These are phyloP conservation scores for Silene noctiflora DNA, from an alignment of 179 eudicot species.

Conservation along the genomic window DNA sequence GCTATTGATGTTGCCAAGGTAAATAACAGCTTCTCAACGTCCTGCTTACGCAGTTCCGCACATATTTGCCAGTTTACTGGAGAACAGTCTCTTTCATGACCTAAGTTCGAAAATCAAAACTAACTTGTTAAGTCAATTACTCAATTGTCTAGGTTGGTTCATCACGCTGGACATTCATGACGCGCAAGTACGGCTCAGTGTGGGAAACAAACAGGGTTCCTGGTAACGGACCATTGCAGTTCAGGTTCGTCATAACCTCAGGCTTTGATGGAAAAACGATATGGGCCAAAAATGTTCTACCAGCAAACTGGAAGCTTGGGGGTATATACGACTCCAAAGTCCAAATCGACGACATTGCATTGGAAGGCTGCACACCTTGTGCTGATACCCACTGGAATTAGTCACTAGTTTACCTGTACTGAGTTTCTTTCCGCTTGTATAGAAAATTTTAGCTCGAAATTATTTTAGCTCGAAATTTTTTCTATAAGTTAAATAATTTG, in stretches of 20 bases:
- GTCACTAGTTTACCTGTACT: background rate
- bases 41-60: no score
- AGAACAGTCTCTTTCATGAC: background rate
- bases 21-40: background rate
- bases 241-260: constrained; percentile 52
- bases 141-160: constrained; percentile 45
- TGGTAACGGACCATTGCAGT: constrained; percentile 44
- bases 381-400: constrained; percentile 41
- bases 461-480: background rate
- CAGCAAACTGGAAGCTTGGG: constrained; percentile 59
- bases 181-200: constrained; percentile 55
- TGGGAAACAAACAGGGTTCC: constrained; percentile 59
- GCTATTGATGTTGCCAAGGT: constrained; percentile 63
- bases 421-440: constrained; percentile 17
- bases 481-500: background rate
- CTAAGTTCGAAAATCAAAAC: no score
- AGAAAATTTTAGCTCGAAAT: background rate
- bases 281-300: constrained; percentile 56
- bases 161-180: constrained; percentile 50
- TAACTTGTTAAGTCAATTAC: background rate
- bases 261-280: constrained; percentile 58
- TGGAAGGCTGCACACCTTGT: constrained; percentile 62
- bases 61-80: no score
- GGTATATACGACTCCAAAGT: constrained; percentile 56
- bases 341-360: constrained; percentile 60